phyloP scores from a whole-genome alignment of 352 stramenopile species.

The Pythium phragmitis region DNA sequence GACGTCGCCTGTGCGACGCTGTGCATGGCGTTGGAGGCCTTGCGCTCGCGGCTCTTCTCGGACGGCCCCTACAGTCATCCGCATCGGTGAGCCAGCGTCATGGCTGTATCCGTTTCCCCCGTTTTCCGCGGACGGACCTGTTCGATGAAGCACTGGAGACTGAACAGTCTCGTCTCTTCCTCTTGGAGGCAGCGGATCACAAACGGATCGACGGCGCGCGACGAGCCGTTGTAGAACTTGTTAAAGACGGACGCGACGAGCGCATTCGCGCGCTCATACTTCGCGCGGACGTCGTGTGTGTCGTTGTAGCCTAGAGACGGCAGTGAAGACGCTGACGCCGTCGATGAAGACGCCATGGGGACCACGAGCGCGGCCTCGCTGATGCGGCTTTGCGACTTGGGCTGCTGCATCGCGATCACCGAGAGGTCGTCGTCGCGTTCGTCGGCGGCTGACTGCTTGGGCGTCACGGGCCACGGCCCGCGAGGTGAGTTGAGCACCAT shows the following conservation, averaged over 20 bases:
- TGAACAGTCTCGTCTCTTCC: conserved; percentile 54
- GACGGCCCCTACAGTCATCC: conserved; percentile 39
- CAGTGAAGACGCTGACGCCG: background rate
- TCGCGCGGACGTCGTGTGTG: conserved; percentile 22
- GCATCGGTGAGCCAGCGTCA: background rate
- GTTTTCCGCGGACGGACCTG: conserved; percentile 33
- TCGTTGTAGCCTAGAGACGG: background rate
- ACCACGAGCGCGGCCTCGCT: conserved; percentile 1
- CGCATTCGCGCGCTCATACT: conserved; percentile 49
- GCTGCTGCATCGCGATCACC: background rate
- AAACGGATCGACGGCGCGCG: conserved; percentile 60
- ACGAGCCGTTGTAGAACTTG: conserved; percentile 75
- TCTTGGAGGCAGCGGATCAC: conserved; percentile 55
- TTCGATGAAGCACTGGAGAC: conserved; percentile 73
- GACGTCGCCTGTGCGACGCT: conserved; percentile 15
- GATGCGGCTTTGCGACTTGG: conserved; percentile 3
- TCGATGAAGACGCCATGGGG: background rate
- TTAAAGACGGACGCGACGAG: conserved; percentile 62
- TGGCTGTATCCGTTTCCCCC: background rate
- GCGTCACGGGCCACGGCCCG: conserved; percentile 6
- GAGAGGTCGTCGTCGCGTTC: background rate
- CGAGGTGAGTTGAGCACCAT: conserved; percentile 18
- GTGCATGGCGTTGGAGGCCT: conserved; percentile 36
- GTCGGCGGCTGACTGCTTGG: background rate
- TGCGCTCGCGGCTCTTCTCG: conserved; percentile 45